Percentiles rank a stretch among this genome's conserved stretches.
Evolutionary conservation across 2,329 filamentous ascomycete genomes (phyloP).

Genomic region (Capronia epimyces): DNA sequence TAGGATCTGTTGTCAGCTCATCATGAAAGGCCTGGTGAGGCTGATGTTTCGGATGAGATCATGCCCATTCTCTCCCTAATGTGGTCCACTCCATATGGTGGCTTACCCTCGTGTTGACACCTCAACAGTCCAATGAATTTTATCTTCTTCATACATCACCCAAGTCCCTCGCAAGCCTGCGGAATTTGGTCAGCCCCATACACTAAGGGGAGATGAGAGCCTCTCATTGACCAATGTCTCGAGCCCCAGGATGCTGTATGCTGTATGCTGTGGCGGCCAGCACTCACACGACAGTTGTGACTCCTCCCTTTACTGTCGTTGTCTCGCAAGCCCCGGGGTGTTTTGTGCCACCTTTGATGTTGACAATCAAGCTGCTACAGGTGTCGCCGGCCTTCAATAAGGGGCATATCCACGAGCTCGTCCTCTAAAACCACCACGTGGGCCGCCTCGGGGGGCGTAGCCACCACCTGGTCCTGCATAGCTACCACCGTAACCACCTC

Average conservation of each 20-base stretch:
- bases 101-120: background rate
- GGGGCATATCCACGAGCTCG: constrained; percentile 52
- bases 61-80: background rate
- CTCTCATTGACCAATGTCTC: background rate
- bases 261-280: background rate
- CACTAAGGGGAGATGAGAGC: background rate
- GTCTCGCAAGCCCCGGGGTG: background rate
- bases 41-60: background rate
- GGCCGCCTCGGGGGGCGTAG: constrained; percentile 20
- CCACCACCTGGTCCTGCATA: constrained; percentile 39
- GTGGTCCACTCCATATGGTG: background rate
- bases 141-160: background rate
- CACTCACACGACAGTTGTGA: background rate
- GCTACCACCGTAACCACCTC: constrained; percentile 38
- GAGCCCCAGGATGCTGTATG: background rate
- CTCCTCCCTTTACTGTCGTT: background rate
- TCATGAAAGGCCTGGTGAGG: background rate
- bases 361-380: background rate
- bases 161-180: background rate
- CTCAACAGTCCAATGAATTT: background rate
- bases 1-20: background rate
- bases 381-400: constrained; percentile 34
- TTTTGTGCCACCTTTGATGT: background rate
- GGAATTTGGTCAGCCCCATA: background rate
- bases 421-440: constrained; percentile 32